Evolutionary conservation across 345 rosid genomes (phyloP), one percentile per base, ranked within the genome.

Genomic region (Aquilaria malaccensis): DNA sequence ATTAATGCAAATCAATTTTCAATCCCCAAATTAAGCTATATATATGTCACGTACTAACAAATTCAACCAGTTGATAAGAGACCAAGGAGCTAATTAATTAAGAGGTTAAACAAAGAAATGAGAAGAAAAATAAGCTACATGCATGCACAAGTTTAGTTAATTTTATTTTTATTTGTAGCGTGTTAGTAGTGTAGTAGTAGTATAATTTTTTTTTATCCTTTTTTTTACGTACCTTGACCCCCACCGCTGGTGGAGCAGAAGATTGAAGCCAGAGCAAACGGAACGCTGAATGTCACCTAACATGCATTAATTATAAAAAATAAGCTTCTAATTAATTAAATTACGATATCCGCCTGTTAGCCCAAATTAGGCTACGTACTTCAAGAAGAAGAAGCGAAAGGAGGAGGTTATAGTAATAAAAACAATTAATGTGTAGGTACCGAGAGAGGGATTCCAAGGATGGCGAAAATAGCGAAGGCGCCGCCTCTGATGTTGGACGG

Each of bases 221-320:
- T 61, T 13, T 37, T 22, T 22, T 22, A 22, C 22, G 37, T 70
- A 80, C 97, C 97, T 89, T 89, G 97, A 61, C 97, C 97, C 15
- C 88, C 92, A 58, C 83, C 83, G 12, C 85, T 43, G 30, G 61
- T 52, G 50, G 59, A 60, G 33, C 77, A 83, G 64, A 77, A 89
- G 46, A 85, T 89, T 52, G 97, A 90, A 52, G 97, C 92, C 81
- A 90, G 45, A 67, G 97, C 97, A 73, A 83, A 89, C 2, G 97
- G 97, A 60, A 89, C 68, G 56, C 91, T 89, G 63, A 41, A 87
- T 50, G 87, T 87, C 50, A 87, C 75, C 97, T 22, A 22, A 22
- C 22, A 22, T 89, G 83, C 74, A 73, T 41, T 64, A 14, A 13
- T 22, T 43, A 33, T 55, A 9, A 56, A 30, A 14, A n/a, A 60